Evolutionary conservation across 306 rosid genomes (phyloP).

Genomic region (Cucurbita ficifolia): DNA sequence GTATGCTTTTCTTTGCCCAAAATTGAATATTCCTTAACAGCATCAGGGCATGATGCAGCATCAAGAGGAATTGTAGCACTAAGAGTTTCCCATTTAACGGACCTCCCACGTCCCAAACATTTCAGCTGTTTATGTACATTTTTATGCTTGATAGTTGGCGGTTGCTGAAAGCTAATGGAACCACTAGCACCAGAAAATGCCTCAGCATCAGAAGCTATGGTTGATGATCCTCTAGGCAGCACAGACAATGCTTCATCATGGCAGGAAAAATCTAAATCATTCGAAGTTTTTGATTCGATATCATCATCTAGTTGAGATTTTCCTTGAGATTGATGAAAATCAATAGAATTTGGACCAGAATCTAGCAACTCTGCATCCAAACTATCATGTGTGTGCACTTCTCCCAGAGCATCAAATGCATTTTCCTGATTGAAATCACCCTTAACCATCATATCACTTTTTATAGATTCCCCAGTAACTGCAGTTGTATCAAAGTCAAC

Average conservation of each 20-base stretch:
- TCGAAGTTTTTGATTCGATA: neutral
- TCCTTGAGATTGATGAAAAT: neutral
- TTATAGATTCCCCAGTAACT: neutral
- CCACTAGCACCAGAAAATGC: conserved; percentile 7
- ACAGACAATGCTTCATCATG: conserved; percentile 9
- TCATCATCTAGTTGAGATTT: conserved; percentile 8
- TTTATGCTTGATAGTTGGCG: neutral
- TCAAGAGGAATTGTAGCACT: conserved; percentile 10
- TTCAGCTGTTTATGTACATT: neutral
- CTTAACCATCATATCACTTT: conserved; percentile 4
- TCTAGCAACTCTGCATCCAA: neutral
- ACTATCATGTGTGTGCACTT: neutral
- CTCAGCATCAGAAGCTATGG: conserved; percentile 7
- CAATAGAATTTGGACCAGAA: neutral
- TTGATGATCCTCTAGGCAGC: conserved; percentile 10
- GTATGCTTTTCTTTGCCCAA: neutral
- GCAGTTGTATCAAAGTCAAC: conserved; percentile 5
- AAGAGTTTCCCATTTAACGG: conserved; percentile 19
- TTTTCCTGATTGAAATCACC: conserved; percentile 3
- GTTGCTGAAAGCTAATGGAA: conserved; percentile 10
- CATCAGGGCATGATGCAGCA: conserved; percentile 31
- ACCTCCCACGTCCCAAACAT: neutral
- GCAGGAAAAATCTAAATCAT: neutral
- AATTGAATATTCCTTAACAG: conserved; percentile 18
- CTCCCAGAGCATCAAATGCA: conserved; percentile 10